Percentiles rank a stretch among this genome's conserved stretches.
Evolutionary conservation across 495 filamentous ascomycete species (phyloP).

Genomic region (Hypoxylon fragiforme): DNA sequence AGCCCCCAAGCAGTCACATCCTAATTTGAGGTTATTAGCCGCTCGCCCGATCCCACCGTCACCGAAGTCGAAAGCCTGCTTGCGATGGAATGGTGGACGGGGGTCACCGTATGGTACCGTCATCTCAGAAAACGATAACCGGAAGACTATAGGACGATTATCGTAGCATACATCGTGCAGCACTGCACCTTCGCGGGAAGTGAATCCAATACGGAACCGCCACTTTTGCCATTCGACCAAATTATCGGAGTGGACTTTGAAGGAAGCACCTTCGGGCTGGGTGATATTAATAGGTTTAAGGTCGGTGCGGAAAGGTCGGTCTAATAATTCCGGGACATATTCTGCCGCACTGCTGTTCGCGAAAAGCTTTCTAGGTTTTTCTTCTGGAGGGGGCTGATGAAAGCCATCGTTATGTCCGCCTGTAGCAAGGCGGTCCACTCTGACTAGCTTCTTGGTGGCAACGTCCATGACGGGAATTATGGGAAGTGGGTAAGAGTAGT

Average conservation of each 20-base stretch:
- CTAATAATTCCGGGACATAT: constrained; percentile 57
- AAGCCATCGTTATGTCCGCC: constrained; percentile 38
- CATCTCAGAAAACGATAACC: constrained; percentile 74
- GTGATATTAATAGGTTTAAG: constrained; percentile 55
- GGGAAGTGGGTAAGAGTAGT: constrained; percentile 60
- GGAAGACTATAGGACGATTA: constrained; percentile 66
- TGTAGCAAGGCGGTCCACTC: constrained; percentile 58
- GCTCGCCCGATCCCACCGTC: constrained; percentile 74
- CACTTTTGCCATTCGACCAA: constrained; percentile 71
- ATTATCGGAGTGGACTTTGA: constrained; percentile 49
- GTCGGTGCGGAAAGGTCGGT: constrained; percentile 48
- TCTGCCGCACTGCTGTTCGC: constrained; percentile 49
- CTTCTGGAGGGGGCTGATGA: constrained; percentile 13
- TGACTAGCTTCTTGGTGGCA: constrained; percentile 53
- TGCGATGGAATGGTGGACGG: constrained; percentile 71
- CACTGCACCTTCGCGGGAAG: constrained; percentile 69
- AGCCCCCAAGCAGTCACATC: constrained; percentile 71
- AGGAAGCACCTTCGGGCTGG: constrained; percentile 58
- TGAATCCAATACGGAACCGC: constrained; percentile 74
- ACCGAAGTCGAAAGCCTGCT: constrained; percentile 78
- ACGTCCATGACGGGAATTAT: constrained; percentile 60
- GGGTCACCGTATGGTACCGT: constrained; percentile 78
- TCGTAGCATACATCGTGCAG: constrained; percentile 74
- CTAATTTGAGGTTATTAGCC: constrained; percentile 73
- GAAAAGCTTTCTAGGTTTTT: constrained; percentile 44